phyloP scores from a whole-genome alignment of 805 yeast species.

The Candida andamanensis region DNA sequence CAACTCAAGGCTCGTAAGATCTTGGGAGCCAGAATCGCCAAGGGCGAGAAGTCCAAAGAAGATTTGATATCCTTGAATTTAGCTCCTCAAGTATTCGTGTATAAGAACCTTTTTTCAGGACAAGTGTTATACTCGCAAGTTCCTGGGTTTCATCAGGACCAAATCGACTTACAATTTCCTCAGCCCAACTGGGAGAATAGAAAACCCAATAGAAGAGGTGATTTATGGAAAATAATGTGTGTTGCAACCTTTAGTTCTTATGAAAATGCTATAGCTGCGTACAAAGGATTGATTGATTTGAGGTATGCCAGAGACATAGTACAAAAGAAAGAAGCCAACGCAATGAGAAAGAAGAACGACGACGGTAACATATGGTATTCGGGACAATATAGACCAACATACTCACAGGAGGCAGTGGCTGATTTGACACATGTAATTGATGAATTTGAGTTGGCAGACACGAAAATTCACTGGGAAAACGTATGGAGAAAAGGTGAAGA shows the following conservation, averaged over 20 bases:
- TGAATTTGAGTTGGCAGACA: constrained; percentile 44
- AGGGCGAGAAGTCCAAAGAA: constrained; percentile 28
- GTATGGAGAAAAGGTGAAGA: constrained; percentile 84
- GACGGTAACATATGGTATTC: constrained; percentile 83
- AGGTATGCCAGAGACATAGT: constrained; percentile 67
- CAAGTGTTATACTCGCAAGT: constrained; percentile 87
- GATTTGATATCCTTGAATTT: constrained; percentile 45
- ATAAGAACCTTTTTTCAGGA: constrained; percentile 82
- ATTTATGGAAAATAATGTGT: constrained; percentile 87
- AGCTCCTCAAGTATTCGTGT: constrained; percentile 81
- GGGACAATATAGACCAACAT: constrained; percentile 86
- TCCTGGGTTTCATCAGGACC: constrained; percentile 56
- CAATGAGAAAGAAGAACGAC: constrained; percentile 64
- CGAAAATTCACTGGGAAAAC: constrained; percentile 75
- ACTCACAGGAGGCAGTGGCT: constrained; percentile 86
- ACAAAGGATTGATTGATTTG: constrained; percentile 67
- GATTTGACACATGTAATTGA: constrained; percentile 72
- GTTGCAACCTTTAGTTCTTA: constrained; percentile 63
- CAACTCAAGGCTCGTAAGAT: constrained; percentile 40
- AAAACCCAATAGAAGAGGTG: constrained; percentile 73
- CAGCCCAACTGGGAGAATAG: constrained; percentile 89
- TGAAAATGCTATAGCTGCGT: constrained; percentile 66
- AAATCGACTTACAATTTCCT: constrained; percentile 65
- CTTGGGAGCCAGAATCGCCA: constrained; percentile 39
- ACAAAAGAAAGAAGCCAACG: constrained; percentile 55